phyloP scores from a whole-genome alignment of 1,284 basidiomycete genomes.

The Trametes pubescens region DNA sequence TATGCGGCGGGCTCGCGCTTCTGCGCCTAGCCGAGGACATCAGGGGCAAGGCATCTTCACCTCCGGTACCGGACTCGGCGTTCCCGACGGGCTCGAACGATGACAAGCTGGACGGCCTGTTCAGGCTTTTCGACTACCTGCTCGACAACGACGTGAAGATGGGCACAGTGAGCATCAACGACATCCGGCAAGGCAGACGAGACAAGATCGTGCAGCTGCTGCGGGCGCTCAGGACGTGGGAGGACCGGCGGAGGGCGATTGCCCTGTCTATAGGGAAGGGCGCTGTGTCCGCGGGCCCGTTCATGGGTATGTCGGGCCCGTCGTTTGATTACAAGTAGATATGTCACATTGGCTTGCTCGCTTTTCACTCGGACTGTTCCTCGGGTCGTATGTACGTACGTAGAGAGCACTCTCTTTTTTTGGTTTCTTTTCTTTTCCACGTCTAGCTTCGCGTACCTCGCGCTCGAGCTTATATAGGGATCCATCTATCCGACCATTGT shows the following conservation, averaged over 20 bases:
- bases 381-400: conserved; percentile 20
- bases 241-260: conserved; percentile 71
- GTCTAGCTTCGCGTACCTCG: not conserved
- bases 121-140: conserved; percentile 88
- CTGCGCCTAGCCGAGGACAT: conserved; percentile 81
- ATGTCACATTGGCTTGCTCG: not conserved
- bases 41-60: conserved; percentile 70
- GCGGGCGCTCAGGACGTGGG: conserved; percentile 78
- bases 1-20: conserved; percentile 75
- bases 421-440: conserved; percentile 5
- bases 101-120: conserved; percentile 88
- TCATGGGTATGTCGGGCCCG: conserved; percentile 39
- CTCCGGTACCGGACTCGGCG: conserved; percentile 79
- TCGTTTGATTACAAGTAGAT: conserved; percentile 25
- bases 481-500: conserved; percentile 1
- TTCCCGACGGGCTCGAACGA: conserved; percentile 75
- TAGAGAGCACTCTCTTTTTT: conserved; percentile 19
- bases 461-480: not conserved
- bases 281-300: conserved; percentile 36
- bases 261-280: conserved; percentile 59
- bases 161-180: conserved; percentile 90
- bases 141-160: conserved; percentile 90
- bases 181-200: conserved; percentile 80
- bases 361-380: not conserved
- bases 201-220: conserved; percentile 83